These are phyloP conservation scores for Elymus sibiricus DNA, from an alignment of 176 grass and related monocot species.

Conservation along the genomic window DNA sequence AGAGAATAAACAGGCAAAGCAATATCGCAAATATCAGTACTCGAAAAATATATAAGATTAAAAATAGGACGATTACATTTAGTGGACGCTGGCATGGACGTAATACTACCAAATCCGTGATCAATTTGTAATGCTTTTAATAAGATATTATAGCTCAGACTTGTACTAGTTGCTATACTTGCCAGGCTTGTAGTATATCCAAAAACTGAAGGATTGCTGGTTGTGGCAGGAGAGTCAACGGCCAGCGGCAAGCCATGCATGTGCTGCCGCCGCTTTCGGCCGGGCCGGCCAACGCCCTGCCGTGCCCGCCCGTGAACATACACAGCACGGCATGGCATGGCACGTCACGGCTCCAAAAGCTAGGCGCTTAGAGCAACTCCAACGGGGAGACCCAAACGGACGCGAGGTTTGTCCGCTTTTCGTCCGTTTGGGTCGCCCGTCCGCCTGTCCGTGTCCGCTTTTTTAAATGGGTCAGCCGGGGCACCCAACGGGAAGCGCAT, in stretches of 20 bases:
- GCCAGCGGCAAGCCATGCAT: constrained; percentile 28
- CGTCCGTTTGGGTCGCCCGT: too few species aligned
- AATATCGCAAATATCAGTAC: neutral
- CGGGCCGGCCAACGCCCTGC: constrained; percentile 6
- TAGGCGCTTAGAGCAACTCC: too few species aligned
- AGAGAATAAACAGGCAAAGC: neutral
- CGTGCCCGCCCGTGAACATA: constrained; percentile 4
- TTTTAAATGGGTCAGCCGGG: too few species aligned
- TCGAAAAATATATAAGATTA: too few species aligned
- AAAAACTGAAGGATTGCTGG: neutral
- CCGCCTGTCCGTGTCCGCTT: too few species aligned
- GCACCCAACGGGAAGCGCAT: too few species aligned
- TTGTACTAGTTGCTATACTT: neutral
- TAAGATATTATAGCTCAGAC: too few species aligned
- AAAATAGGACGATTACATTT: neutral
- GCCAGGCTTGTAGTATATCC: neutral
- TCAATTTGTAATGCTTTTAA: neutral
- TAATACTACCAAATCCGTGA: neutral
- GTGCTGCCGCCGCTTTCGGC: constrained; percentile 44
- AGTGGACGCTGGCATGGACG: neutral
- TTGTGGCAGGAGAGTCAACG: constrained; percentile 31
- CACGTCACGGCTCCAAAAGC: neutral
- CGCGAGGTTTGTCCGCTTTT: too few species aligned
- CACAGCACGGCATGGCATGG: neutral
- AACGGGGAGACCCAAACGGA: too few species aligned